phyloP scores from a whole-genome alignment of 2,329 filamentous ascomycete genomes.

The Endocalyx cinctus region DNA sequence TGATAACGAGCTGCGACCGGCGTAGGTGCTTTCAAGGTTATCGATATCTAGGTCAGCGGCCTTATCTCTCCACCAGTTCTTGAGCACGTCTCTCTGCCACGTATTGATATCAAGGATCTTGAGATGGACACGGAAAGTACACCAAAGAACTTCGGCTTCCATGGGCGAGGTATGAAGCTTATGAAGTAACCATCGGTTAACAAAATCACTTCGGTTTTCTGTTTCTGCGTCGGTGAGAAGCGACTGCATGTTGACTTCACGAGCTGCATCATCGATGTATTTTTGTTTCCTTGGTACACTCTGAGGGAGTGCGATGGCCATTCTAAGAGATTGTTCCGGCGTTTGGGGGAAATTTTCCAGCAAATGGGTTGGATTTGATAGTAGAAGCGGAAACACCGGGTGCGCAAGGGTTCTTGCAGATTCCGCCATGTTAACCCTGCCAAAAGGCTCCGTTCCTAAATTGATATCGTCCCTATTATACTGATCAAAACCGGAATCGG shows the following conservation, averaged over 20 bases:
- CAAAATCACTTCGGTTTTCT: conserved; percentile 39
- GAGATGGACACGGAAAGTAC: conserved; percentile 27
- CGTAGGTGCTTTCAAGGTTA: too few relatives aligned
- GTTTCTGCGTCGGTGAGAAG: conserved; percentile 32
- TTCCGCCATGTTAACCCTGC: conserved; percentile 8
- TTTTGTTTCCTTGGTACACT: conserved; percentile 28
- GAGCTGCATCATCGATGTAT: conserved; percentile 37
- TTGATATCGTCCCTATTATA: conserved; percentile 37
- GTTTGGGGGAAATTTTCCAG: conserved; percentile 35
- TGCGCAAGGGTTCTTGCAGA: conserved; percentile 30
- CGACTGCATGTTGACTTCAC: conserved; percentile 42
- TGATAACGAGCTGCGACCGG: too few relatives aligned
- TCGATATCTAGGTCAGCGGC: conserved; percentile 18
- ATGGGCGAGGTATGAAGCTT: conserved; percentile 43
- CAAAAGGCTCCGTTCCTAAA: conserved; percentile 27
- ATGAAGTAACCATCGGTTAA: conserved; percentile 51
- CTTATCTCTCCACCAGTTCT: conserved; percentile 35
- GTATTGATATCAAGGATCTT: conserved; percentile 27
- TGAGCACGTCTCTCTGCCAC: conserved; percentile 40
- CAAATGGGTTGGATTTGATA: conserved; percentile 45
- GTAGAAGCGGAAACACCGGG: conserved; percentile 37
- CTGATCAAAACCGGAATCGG: conserved; percentile 36
- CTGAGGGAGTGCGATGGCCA: conserved; percentile 32
- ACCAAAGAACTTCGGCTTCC: conserved; percentile 39
- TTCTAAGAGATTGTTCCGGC: conserved; percentile 34